Evolutionary conservation across 305 asterid species (phyloP).

Genomic region (Fraxinus sp.): DNA sequence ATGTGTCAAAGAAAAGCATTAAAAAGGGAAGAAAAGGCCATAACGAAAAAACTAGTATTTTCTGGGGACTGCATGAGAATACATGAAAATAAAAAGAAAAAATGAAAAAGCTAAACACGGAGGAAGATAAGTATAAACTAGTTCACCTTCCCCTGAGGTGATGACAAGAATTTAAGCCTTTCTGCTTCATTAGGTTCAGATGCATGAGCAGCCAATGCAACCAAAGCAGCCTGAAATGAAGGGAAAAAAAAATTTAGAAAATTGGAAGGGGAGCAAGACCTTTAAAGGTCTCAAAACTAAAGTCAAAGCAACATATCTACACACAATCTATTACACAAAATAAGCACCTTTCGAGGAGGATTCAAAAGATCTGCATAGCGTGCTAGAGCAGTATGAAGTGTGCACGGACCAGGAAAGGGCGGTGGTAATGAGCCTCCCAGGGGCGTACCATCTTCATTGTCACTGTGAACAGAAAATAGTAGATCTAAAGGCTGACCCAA

Average conservation of each 20-base stretch:
- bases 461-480: constrained; percentile 55
- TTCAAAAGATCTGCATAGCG: constrained; percentile 65
- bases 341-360: constrained; percentile 63
- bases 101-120: not conserved
- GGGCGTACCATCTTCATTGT: constrained; percentile 61
- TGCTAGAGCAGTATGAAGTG: constrained; percentile 59
- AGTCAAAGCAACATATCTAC: not conserved
- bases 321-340: not conserved
- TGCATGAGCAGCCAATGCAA: constrained; percentile 78
- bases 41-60: not conserved
- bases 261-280: constrained; percentile 4
- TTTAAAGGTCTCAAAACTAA: constrained; percentile 12
- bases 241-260: not conserved
- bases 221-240: constrained; percentile 58
- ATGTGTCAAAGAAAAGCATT: not conserved
- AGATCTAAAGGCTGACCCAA: constrained; percentile 53
- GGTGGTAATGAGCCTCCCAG: constrained; percentile 62
- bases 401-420: constrained; percentile 72
- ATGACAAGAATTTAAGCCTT: constrained; percentile 60
- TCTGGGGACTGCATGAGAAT: not conserved
- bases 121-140: not conserved
- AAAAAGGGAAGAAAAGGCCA: not conserved
- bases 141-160: constrained; percentile 79
- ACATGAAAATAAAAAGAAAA: not conserved
- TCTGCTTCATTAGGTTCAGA: constrained; percentile 64